Base-by-base conservation (phyloP, 805 yeast species). In the Kuraishia cidri region DNA sequence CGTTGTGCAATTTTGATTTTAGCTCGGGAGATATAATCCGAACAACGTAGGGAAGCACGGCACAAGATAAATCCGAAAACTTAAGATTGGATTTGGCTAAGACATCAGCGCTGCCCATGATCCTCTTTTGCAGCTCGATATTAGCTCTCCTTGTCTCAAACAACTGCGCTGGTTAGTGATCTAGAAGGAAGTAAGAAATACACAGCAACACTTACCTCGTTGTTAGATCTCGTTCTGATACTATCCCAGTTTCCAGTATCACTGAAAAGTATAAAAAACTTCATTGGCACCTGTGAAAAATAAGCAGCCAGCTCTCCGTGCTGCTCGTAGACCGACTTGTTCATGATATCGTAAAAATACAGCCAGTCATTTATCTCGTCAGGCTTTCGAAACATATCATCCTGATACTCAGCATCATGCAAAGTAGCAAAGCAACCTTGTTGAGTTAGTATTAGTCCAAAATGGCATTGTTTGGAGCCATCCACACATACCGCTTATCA, bases 281-380 rank as follows among this genome's bases (percentile, higher is more conserved):
- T 80, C 46, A 81, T 47, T 1, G 78, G 72, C 0, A 77, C 72
- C 14, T 69, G 58, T 0, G 78, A 56, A 4, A 69, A 61, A 45
- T 84, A 87, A 15, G 69, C 59, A 17, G 64, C 56, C 31, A 76
- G 44, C 15, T 69, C 74, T 3, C 64, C 64, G 37, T 63, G 62
- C 34, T 58, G 57, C 23, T 48, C 64, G 30, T 60, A 60, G 1
- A 62, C 58, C 27, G 56, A 56, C 9, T 39, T 40, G 24, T 54
- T 52, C 49, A 79, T 53, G n/a, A 56, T 30, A 49, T 88, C 97
- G 40, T 77, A 71, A 48, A 81, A 83, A 42, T 56, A 69, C 19
- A 83, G 48, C 95, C 95, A 88, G 40, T 84, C 92, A 26, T 82
- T 69, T 6, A 86, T 58, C 17, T 53, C 58, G 10, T 70, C 53